Evolutionary conservation across 2,329 filamentous ascomycete genomes (phyloP).

Genomic region (Nigrospora sphaerica): DNA sequence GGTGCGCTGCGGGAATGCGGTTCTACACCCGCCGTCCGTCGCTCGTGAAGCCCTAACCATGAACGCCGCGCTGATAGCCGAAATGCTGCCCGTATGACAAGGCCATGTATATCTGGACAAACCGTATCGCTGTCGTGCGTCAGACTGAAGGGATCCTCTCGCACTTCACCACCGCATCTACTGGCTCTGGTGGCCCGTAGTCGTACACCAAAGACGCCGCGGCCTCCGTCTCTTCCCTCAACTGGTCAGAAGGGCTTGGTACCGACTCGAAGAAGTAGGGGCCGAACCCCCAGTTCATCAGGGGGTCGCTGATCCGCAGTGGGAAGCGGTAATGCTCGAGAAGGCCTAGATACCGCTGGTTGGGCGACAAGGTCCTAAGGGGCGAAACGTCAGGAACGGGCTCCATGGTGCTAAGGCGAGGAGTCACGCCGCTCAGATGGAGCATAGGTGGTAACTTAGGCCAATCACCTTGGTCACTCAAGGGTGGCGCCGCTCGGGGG

Average conservation of each 20-base stretch:
- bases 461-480: constrained; percentile 4
- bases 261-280: constrained; percentile 14
- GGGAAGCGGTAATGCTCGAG: constrained; percentile 15
- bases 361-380: constrained; percentile 10
- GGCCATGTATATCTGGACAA: too few species aligned
- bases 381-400: constrained; percentile 18
- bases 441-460: constrained; percentile 15
- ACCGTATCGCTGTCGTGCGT: too few species aligned
- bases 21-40: too few species aligned
- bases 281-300: constrained; percentile 15
- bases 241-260: constrained; percentile 22
- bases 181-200: too few species aligned
- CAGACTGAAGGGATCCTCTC: too few species aligned
- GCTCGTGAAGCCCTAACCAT: too few species aligned
- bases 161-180: too few species aligned
- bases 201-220: constrained; percentile 6
- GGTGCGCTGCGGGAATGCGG: too few species aligned
- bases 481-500: not conserved
- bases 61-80: too few species aligned
- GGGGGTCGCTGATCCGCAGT: constrained; percentile 18
- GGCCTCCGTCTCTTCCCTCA: constrained; percentile 17
- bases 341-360: constrained; percentile 10
- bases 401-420: constrained; percentile 17
- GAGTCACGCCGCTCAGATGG: constrained; percentile 13
- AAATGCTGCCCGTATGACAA: too few species aligned